phyloP scores from a whole-genome alignment of 306 rosid genomes.

The Dalbergia oliveri region DNA sequence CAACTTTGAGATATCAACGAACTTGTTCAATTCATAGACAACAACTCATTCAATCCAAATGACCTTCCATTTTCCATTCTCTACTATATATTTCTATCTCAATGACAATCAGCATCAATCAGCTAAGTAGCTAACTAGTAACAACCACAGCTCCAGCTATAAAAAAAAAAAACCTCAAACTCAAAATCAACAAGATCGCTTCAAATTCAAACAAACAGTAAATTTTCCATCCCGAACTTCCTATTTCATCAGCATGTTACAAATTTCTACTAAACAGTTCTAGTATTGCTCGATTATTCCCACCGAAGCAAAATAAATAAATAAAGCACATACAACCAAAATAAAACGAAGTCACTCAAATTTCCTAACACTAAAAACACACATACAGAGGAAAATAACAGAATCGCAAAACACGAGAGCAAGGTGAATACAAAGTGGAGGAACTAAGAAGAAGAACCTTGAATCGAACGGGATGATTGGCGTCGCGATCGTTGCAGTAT shows the following conservation, averaged over 20 bases:
- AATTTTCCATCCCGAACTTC: not conserved
- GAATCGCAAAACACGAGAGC: not conserved
- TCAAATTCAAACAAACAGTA: conserved; percentile 12
- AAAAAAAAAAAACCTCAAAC: conserved; percentile 22
- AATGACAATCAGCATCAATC: not conserved
- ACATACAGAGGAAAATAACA: not conserved
- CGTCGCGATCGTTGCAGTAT: conserved; percentile 72
- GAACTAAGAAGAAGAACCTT: conserved; percentile 46
- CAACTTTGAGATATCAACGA: not conserved
- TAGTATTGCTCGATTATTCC: not conserved
- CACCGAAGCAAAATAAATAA: not conserved
- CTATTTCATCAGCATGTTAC: not conserved
- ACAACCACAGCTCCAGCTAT: not conserved
- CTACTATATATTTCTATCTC: not conserved
- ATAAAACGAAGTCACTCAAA: not conserved
- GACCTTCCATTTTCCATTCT: not conserved
- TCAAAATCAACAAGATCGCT: conserved; percentile 3
- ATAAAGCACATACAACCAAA: not conserved
- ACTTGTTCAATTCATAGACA: not conserved
- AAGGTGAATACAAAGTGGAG: not conserved
- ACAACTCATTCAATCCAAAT: too few species aligned
- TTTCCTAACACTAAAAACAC: conserved; percentile 4
- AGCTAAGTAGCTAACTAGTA: not conserved
- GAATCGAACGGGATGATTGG: conserved; percentile 62
- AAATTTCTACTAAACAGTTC: not conserved